Base-by-base conservation (phyloP, 805 yeast species). In the Metschnikowia gelsemii region DNA sequence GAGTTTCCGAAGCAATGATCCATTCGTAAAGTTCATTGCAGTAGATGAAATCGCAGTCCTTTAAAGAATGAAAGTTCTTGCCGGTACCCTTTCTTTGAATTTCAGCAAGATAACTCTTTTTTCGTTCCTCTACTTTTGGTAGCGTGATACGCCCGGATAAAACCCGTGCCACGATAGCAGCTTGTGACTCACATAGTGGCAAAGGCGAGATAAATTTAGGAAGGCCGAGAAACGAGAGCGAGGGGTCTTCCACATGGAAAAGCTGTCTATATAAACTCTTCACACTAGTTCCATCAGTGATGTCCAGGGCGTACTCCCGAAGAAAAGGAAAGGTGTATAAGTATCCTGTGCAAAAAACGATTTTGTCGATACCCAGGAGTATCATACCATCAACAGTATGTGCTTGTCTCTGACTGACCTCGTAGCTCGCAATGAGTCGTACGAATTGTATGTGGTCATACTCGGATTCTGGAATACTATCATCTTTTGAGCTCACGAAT, bases 281-380 rank as follows among this genome's bases (percentile, higher is more conserved):
- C 14, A 52, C 51, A 28, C 29, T 33, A 4, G 16, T 13, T 0
- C 55, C 56, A 19, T 52, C 49, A 21, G 55, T 52, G 32, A 50
- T 13, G 3, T 24, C 37, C 8, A 47, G 43, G 4, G 30, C 8
- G 22, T 36, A 22, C n/a, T 39, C 35, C 22, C 33, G 27, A 38
- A 52, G 46, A 36, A 52, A 52, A 2, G 53, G 54, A 12, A 49
- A 41, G 11, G 53, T 34, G 46, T 50, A 52, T 27, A 49, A 32
- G 40, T 50, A 52, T 8, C 56, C 56, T 8, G 56, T 52, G 33
- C 56, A 52, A 29, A 46, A 50, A n/a, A 52, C 33, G 16, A 52
- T 32, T 8, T 9, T 30, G 38, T 52, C 56, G 31, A 52, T 38
- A n/a, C 29, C 46, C 8, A n/a, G 8, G 11, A 48, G 27, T 4